A percentile compares a stretch with the other conserved stretches of the same genome.
phyloP scores from a whole-genome alignment of 208 protist genomes.

The Wallacemonas sp. region DNA sequence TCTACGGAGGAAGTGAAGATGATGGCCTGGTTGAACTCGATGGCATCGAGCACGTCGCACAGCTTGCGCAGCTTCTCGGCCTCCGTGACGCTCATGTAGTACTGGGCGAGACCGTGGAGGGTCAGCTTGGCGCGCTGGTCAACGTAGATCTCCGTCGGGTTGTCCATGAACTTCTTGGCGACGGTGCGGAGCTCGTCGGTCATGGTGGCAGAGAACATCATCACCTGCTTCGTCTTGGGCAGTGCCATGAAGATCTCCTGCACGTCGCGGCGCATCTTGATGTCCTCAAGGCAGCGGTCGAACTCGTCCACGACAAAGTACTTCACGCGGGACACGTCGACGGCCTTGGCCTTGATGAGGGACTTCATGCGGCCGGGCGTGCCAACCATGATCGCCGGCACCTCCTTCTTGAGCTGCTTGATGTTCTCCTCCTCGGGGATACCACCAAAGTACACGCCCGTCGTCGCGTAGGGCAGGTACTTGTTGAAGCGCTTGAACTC shows the following conservation, averaged over 20 bases:
- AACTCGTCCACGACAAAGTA: slow-evolving; percentile 99
- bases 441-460: slow-evolving; percentile 97
- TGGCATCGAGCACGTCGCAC: slow-evolving; percentile 97
- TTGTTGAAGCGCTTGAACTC: slow-evolving; percentile 99
- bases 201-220: slow-evolving; percentile 99
- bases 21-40: slow-evolving; percentile 99
- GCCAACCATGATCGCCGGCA: slow-evolving; percentile 97
- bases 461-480: slow-evolving; percentile 95
- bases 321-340: slow-evolving; percentile 95
- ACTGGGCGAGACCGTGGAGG: slow-evolving; percentile 99
- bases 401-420: slow-evolving; percentile 82
- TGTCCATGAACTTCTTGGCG: slow-evolving; percentile 98
- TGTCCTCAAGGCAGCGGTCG: slow-evolving; percentile 97
- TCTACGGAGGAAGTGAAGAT: slow-evolving; percentile 98
- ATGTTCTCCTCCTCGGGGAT: slow-evolving; percentile 90
- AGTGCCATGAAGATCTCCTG: slow-evolving; percentile 98
- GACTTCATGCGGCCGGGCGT: slow-evolving; percentile 97
- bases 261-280: slow-evolving; percentile 96
- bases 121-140: slow-evolving; percentile 98
- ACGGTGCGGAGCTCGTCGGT: slow-evolving; percentile 93
- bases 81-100: slow-evolving; percentile 98
- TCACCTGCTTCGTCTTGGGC: slow-evolving; percentile 98
- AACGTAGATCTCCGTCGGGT: slow-evolving; percentile 97
- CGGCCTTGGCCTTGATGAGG: slow-evolving; percentile 91
- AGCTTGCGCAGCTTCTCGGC: slow-evolving; percentile 98